Evolutionary conservation across 345 rosid genomes (phyloP).

Genomic region (Brassica nigra): DNA sequence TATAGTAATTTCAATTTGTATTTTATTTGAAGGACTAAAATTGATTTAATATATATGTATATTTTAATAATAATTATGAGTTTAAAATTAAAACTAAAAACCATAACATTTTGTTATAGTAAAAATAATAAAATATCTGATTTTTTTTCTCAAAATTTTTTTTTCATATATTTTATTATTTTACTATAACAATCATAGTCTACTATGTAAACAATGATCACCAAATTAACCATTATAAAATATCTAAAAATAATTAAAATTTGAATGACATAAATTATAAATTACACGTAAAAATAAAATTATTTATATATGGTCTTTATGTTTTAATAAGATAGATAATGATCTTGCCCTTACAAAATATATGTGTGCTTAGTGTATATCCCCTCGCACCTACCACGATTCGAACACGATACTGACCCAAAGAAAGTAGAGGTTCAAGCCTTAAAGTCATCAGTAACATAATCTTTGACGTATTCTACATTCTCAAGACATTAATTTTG

Average conservation of each 20-base stretch:
- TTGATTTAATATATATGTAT: background rate
- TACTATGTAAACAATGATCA: background rate
- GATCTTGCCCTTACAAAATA: background rate
- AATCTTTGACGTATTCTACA: background rate
- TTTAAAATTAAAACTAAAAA: background rate
- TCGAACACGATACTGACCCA: background rate
- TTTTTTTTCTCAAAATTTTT: too few species aligned
- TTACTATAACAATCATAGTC: background rate
- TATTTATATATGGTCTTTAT: background rate
- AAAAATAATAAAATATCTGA: too few species aligned
- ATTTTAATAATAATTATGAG: background rate
- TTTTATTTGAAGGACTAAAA: too few species aligned
- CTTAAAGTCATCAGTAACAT: background rate
- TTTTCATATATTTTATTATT: too few species aligned
- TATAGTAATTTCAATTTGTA: too few species aligned
- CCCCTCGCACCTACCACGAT: background rate
- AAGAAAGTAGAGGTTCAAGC: background rate
- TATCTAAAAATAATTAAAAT: too few species aligned
- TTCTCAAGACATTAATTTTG: background rate
- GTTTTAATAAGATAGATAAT: background rate
- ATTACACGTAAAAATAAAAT: background rate
- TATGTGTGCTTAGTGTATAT: background rate
- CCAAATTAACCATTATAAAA: background rate
- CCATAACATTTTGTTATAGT: background rate
- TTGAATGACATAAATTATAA: background rate